Conservation (phyloP, 2,329 filamentous ascomycete genomes). For the Aspergillus cejpii region DNA sequence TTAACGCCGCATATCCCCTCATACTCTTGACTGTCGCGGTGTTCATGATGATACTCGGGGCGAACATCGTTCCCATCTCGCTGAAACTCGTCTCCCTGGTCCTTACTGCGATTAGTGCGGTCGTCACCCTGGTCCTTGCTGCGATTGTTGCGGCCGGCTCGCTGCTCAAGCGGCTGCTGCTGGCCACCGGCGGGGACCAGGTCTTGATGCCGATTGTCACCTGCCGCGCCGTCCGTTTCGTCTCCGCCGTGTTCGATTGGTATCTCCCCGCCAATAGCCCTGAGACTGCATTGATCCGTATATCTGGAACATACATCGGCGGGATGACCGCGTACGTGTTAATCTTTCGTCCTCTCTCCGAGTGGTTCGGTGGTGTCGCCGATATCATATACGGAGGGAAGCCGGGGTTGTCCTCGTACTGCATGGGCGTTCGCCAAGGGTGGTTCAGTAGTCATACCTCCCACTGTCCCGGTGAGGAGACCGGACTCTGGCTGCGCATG, state of each 20-base stretch:
- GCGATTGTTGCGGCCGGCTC: not conserved
- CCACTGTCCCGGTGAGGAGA: slow-evolving; percentile 12
- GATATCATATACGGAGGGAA: slow-evolving; percentile 1
- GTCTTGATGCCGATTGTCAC: not conserved
- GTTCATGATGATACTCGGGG: slow-evolving; percentile 4
- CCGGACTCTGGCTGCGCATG: slow-evolving; percentile 7
- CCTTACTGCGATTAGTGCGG: not conserved
- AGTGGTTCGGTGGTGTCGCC: slow-evolving; percentile 6
- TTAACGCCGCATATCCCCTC: slow-evolving; percentile 7
- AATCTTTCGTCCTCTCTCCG: slow-evolving; percentile 2
- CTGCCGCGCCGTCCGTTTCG: not conserved
- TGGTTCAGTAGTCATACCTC: not conserved
- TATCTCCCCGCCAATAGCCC: slow-evolving; percentile 10
- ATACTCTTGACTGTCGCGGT: slow-evolving; percentile 2
- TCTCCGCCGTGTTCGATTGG: slow-evolving; percentile 4
- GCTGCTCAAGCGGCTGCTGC: slow-evolving; percentile 6
- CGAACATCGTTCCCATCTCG: not conserved
- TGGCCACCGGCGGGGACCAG: slow-evolving; percentile 1
- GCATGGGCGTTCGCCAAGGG: not conserved
- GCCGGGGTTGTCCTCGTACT: slow-evolving; percentile 6
- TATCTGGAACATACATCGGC: slow-evolving; percentile 1
- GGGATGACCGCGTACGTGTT: not conserved
- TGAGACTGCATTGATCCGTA: not conserved
- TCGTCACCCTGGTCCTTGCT: not conserved
- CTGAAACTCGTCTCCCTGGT: slow-evolving; percentile 3